Conservation (phyloP, 2,329 filamentous ascomycete species). For the Neurospora crassa region DNA sequence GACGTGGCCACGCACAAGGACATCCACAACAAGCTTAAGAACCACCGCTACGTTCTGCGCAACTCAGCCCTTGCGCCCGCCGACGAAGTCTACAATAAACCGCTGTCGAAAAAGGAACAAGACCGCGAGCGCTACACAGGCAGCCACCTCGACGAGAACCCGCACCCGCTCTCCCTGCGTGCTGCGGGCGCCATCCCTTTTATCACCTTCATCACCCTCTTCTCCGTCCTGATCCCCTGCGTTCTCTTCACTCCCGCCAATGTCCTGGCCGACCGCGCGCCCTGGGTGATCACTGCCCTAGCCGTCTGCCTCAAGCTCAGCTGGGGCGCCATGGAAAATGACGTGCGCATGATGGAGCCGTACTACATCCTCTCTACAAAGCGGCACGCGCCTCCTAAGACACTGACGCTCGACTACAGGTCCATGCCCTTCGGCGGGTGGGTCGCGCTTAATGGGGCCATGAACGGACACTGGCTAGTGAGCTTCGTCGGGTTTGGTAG, state of each 20-base stretch:
- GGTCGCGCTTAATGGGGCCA: constrained; percentile 50
- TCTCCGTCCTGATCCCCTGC: constrained; percentile 47
- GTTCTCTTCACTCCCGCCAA: constrained; percentile 51
- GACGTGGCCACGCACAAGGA: constrained; percentile 56
- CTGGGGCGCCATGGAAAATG: constrained; percentile 60
- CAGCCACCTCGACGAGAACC: constrained; percentile 45
- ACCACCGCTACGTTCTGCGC: constrained; percentile 57
- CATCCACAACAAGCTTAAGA: constrained; percentile 58
- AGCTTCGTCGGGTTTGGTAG: constrained; percentile 61
- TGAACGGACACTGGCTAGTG: constrained; percentile 56
- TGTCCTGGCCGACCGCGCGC: constrained; percentile 48
- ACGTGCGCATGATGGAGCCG: constrained; percentile 64
- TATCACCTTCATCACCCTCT: constrained; percentile 45
- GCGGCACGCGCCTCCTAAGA: constrained; percentile 54
- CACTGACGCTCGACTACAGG: constrained; percentile 63
- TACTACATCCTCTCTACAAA: constrained; percentile 57
- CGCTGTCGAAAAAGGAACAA: constrained; percentile 30
- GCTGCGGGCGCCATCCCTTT: constrained; percentile 50
- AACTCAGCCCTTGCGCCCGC: constrained; percentile 64
- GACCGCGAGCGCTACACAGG: constrained; percentile 39
- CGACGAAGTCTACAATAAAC: constrained; percentile 29
- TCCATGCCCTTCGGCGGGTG: constrained; percentile 56
- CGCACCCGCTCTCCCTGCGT: constrained; percentile 61
- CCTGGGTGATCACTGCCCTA: constrained; percentile 56
- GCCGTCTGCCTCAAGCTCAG: constrained; percentile 58